Evolutionary conservation across 371 early-diverging fungal species (phyloP), one percentile per base, ranked within the genome.

Genomic region (Parasitella parasitica): DNA sequence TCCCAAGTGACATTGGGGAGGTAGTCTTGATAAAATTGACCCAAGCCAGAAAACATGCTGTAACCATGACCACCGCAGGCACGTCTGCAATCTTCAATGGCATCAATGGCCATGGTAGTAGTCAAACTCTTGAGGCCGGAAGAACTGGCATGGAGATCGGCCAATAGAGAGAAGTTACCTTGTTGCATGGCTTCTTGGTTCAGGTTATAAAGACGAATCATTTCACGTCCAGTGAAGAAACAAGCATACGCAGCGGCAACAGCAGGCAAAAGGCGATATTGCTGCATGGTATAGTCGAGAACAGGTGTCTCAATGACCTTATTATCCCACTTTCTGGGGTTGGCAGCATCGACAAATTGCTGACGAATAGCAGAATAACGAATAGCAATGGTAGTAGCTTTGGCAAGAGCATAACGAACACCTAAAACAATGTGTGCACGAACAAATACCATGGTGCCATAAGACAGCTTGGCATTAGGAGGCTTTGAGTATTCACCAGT

Each of bases 31-130:
- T 82, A 89, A 67, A 89, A 89, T 62, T 87, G 83, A 57, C 87
- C 85, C 56, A 94, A 78, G 3, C 93, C 92, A 49, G 87, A 86
- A 72, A 88, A 89, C 69, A 80, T 73, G 59, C 87, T 83, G 67
- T 85, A 95, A 4, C 94, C 94, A 55, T 94, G 94, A 16, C 95
- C 95, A 56, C 95, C 95, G 57, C 72, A 91, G 70, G 65, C 87
- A 73, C 57, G 89, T 78, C 59, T 91, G 77, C 61, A 89, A 8
- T 88, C 87, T 64, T 95, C 95, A 59, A 95, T 84, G 16, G 89
- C 89, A 27, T 87, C 84, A 4, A 86, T 66, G 20, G 85, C 88
- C 63, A 89, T 76, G 22, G 88, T 90, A 0, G 93, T 92, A 15
- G 85, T 84, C 75, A 90, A 85, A 32, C 87, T 82, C 80, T 96